Conservation (phyloP, 495 filamentous ascomycete genomes). For the Aspergillus taichungensis region DNA sequence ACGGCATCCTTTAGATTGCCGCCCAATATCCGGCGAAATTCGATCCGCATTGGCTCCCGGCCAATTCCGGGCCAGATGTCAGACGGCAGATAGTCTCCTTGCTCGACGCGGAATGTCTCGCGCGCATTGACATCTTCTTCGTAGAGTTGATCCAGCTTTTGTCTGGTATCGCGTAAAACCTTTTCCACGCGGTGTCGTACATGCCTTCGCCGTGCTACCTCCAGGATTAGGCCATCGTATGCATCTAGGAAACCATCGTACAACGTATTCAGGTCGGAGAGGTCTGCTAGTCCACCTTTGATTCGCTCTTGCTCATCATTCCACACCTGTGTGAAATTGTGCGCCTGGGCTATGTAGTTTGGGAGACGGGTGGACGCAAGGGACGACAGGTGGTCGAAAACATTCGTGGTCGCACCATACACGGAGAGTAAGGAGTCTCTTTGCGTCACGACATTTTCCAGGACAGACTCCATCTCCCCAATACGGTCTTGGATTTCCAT, state of each 20-base stretch:
- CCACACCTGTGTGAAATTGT: slow-evolving; percentile 68
- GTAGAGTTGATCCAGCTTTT: slow-evolving; percentile 65
- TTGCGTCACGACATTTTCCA: slow-evolving; percentile 47
- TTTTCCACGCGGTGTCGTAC: slow-evolving; percentile 64
- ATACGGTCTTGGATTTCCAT: slow-evolving; percentile 70
- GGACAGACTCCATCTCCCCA: slow-evolving; percentile 59
- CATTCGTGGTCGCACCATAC: slow-evolving; percentile 43
- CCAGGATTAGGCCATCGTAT: slow-evolving; percentile 75
- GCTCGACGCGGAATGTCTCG: slow-evolving; percentile 69
- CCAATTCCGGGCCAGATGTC: slow-evolving; percentile 81
- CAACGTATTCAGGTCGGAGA: slow-evolving; percentile 62
- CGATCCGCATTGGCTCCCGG: slow-evolving; percentile 48
- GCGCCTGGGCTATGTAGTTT: slow-evolving; percentile 57
- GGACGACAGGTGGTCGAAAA: slow-evolving; percentile 58
- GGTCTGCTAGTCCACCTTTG: slow-evolving; percentile 55
- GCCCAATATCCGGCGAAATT: slow-evolving; percentile 38
- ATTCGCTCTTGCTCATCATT: slow-evolving; percentile 63
- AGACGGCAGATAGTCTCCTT: slow-evolving; percentile 76
- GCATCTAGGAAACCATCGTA: slow-evolving; percentile 78
- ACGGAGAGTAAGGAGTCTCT: slow-evolving; percentile 41
- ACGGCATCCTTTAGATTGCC: slow-evolving; percentile 22
- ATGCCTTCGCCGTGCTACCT: slow-evolving; percentile 63
- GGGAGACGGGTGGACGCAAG: slow-evolving; percentile 54
- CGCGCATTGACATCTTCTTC: slow-evolving; percentile 65
- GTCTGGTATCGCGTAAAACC: slow-evolving; percentile 64